Conservation (phyloP, 2,329 filamentous ascomycete species). For the Ophiocordyceps sinensis region DNA sequence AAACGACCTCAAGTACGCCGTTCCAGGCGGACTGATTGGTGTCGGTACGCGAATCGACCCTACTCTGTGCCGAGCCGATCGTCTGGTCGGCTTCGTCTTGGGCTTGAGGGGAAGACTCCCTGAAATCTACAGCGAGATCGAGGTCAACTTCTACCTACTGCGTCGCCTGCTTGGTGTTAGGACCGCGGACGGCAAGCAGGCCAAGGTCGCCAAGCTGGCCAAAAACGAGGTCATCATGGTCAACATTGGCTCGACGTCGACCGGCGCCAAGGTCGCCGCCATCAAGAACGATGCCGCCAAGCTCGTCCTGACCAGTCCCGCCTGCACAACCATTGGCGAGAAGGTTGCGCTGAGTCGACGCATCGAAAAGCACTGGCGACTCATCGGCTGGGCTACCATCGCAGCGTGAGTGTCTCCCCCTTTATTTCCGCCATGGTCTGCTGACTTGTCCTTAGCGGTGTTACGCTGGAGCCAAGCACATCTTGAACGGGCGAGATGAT, state of each 20-base stretch:
- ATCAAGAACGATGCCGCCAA: conserved; percentile 98
- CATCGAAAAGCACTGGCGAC: conserved; percentile 98
- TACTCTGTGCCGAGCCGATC: conserved; percentile 95
- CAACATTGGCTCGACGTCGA: conserved; percentile 96
- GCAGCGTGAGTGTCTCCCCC: conserved; percentile 38
- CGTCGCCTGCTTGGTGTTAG: conserved; percentile 90
- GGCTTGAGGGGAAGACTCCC: conserved; percentile 87
- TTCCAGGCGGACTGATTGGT: conserved; percentile 94
- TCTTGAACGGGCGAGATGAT: conserved; percentile 16
- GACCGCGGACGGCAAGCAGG: conserved; percentile 96
- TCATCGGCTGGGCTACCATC: conserved; percentile 83
- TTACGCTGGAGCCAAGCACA: conserved; percentile 36
- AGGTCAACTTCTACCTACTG: conserved; percentile 98
- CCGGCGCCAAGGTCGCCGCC: conserved; percentile 90
- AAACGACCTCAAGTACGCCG: conserved; percentile 97
- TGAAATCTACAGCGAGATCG: conserved; percentile 94
- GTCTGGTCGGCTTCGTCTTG: conserved; percentile 94
- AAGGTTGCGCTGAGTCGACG: conserved; percentile 92
- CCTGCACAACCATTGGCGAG: conserved; percentile 93
- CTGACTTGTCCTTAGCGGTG: conserved; percentile 26
- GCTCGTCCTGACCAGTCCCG: conserved; percentile 79
- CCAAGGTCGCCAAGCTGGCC: conserved; percentile 93
- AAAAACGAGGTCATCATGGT: conserved; percentile 99
- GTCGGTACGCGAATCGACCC: conserved; percentile 96
- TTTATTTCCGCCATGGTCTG: background rate